phyloP scores from a whole-genome alignment of 2,329 filamentous ascomycete species.

The Chaetomiaceae sp. region DNA sequence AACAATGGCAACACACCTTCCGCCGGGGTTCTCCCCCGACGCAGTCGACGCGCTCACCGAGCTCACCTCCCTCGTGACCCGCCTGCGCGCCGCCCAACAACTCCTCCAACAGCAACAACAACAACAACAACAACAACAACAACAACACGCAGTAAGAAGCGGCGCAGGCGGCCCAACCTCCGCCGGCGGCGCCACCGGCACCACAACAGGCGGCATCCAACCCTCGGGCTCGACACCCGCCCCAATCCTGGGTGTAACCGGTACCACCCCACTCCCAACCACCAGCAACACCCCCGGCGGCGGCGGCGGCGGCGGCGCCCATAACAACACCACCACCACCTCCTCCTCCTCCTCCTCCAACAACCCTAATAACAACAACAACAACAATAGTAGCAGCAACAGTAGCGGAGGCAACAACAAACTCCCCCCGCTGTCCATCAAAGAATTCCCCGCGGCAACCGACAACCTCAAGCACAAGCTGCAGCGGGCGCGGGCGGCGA shows the following conservation, averaged over 20 bases:
- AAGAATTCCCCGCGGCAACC: constrained; percentile 75
- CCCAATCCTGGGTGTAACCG: constrained; percentile 23
- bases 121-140: not conserved
- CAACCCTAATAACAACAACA: constrained; percentile 13
- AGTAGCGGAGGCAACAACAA: constrained; percentile 7
- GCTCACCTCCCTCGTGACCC: constrained; percentile 71
- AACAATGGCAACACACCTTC: constrained; percentile 36
- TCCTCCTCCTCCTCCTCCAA: constrained; percentile 22
- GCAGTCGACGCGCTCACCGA: constrained; percentile 82
- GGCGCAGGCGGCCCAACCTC: no score
- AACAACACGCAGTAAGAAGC: not conserved
- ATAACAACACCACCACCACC: constrained; percentile 12
- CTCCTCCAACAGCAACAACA: constrained; percentile 31
- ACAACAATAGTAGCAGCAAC: constrained; percentile 21
- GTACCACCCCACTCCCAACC: constrained; percentile 28
- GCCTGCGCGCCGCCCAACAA: constrained; percentile 55
- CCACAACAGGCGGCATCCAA: constrained; percentile 23
- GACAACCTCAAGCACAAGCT: constrained; percentile 79
- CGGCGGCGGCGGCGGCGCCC: no score
- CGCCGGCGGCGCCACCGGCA: constrained; percentile 22
- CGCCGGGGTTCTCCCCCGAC: constrained; percentile 69
- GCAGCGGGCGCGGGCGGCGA: constrained; percentile 66
- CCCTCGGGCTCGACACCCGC: constrained; percentile 16
- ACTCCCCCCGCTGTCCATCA: constrained; percentile 45
- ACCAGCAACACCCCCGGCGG: constrained; percentile 20